These are phyloP conservation scores for Amphibolis antarctica DNA, from an alignment of 106 monocot species.

Conservation along the genomic window DNA sequence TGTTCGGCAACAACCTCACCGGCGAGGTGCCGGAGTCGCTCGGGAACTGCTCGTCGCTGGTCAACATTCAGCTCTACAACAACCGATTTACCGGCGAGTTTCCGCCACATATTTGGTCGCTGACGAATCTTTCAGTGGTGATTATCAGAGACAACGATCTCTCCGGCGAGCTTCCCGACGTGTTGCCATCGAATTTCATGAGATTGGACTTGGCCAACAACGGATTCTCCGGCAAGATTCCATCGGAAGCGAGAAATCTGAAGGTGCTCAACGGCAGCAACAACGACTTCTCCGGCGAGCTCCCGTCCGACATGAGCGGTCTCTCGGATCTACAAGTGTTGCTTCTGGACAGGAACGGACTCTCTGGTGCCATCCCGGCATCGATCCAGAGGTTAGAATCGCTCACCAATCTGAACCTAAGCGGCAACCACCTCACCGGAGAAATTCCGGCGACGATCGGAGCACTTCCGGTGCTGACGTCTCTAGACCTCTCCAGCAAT, in stretches of 20 bases:
- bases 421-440: conserved; percentile 50
- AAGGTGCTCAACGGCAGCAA: conserved; percentile 25
- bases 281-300: conserved; percentile 43
- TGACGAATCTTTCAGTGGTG: conserved; percentile 20
- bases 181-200: conserved; percentile 30
- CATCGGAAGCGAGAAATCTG: conserved; percentile 20
- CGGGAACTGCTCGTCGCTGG: conserved; percentile 23
- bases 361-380: conserved; percentile 42
- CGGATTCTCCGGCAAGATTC: conserved; percentile 47
- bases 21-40: conserved; percentile 42
- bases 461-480: conserved; percentile 35
- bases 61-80: conserved; percentile 28
- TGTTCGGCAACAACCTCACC: conserved; percentile 38
- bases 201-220: conserved; percentile 47
- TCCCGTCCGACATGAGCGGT: conserved; percentile 17
- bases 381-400: conserved; percentile 7
- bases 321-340: conserved; percentile 23
- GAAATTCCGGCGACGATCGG: conserved; percentile 49
- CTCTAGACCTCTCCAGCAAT: conserved; percentile 64
- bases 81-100: conserved; percentile 49
- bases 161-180: conserved; percentile 38
- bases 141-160: conserved; percentile 34
- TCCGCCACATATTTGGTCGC: conserved; percentile 45
- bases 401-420: conserved; percentile 40
- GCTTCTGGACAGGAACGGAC: conserved; percentile 26